Evolutionary conservation across 1,139 yeast species (phyloP).

Genomic region (Sugiyamaella grinbergsii): DNA sequence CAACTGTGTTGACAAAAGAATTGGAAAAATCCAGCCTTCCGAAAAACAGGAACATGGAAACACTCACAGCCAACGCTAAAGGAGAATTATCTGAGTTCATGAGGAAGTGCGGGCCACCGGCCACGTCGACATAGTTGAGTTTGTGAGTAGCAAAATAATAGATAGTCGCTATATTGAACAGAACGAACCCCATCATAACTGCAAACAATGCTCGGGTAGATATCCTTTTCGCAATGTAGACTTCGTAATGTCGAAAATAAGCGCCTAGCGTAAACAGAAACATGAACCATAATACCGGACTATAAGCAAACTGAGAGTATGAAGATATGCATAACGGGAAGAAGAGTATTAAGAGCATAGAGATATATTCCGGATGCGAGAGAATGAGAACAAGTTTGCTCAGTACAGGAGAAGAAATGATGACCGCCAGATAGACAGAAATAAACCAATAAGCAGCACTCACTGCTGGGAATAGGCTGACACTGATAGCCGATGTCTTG

Average conservation of each 20-base stretch:
- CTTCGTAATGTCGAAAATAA: slow-evolving; percentile 5
- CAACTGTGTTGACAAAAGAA: slow-evolving; percentile 4
- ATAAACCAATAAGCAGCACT: slow-evolving; percentile 12
- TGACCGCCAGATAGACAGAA: slow-evolving; percentile 5
- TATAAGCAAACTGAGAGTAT: neutral
- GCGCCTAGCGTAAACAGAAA: slow-evolving; percentile 7
- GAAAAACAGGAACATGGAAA: slow-evolving; percentile 1
- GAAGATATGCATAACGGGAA: neutral
- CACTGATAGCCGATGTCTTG: neutral
- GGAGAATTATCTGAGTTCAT: slow-evolving; percentile 4
- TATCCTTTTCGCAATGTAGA: neutral
- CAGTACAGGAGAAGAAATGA: slow-evolving; percentile 6
- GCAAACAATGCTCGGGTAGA: slow-evolving; percentile 2
- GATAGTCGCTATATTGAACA: slow-evolving; percentile 10
- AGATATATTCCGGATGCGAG: neutral
- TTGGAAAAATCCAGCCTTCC: slow-evolving; percentile 7
- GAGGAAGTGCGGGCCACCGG: slow-evolving; percentile 11
- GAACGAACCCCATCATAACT: neutral
- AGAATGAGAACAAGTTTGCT: slow-evolving; percentile 5
- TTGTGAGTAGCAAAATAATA: slow-evolving; percentile 2
- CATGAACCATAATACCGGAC: slow-evolving; percentile 14
- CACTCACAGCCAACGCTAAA: slow-evolving; percentile 1
- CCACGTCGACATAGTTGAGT: neutral
- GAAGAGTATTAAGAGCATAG: slow-evolving; percentile 1
- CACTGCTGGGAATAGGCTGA: slow-evolving; percentile 1